A percentile compares a stretch with the other conserved stretches of the same genome.
phyloP scores from a whole-genome alignment of 352 stramenopile species.

The Pythium vanterpoolii region DNA sequence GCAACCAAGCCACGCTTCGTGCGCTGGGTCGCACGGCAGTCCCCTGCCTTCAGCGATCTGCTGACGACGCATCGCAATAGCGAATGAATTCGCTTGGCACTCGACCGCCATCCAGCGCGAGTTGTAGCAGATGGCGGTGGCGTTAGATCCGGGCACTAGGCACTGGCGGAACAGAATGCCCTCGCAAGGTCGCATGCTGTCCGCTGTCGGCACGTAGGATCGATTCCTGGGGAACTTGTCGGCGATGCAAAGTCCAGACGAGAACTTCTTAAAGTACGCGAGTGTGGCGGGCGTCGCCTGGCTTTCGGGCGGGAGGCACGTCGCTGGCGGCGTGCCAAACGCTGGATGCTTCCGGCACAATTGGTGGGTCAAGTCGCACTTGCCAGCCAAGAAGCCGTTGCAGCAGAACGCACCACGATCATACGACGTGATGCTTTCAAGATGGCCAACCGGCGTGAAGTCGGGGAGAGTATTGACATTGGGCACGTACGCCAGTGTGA shows the following conservation, averaged over 20 bases:
- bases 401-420: slow-evolving; percentile 20
- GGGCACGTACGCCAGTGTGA: slow-evolving; percentile 20
- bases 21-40: not conserved
- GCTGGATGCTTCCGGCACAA: not conserved
- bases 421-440: slow-evolving; percentile 20
- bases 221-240: not conserved
- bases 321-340: not conserved
- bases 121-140: not conserved
- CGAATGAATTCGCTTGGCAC: not conserved
- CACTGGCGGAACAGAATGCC: not conserved
- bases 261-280: not conserved
- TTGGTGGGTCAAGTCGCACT: not conserved
- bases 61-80: not conserved
- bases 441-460: slow-evolving; percentile 8
- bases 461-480: slow-evolving; percentile 25
- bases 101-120: not conserved
- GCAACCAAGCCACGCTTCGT: not conserved
- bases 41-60: not conserved
- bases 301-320: not conserved
- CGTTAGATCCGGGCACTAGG: not conserved
- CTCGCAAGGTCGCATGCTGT: not conserved
- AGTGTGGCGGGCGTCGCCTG: not conserved
- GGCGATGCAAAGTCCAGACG: not conserved
- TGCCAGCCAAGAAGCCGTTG: slow-evolving; percentile 1
- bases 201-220: not conserved